Percentiles rank a stretch among this genome's conserved stretches.
These are phyloP conservation scores for Kentomonas sorsogonicus DNA, from an alignment of 208 protist species.

Conservation along the genomic window DNA sequence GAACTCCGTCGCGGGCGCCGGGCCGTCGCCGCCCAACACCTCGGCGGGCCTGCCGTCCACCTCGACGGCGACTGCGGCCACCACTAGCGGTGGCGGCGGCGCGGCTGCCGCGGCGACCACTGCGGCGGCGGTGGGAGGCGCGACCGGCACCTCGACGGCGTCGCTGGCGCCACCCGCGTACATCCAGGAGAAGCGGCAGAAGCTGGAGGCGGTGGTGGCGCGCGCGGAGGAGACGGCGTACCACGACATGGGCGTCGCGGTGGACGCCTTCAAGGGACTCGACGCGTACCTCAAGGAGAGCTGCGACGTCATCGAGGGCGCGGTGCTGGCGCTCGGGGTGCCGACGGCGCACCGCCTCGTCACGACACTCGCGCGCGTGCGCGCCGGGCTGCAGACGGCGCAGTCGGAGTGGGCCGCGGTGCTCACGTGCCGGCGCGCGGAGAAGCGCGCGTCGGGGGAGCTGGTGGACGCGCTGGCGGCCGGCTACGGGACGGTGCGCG, in stretches of 20 bases:
- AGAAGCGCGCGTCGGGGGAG: slow-evolving; percentile 37
- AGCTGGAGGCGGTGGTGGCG: slow-evolving; percentile 26
- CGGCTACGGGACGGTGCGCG: slow-evolving; percentile 42
- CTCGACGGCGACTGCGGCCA: no score
- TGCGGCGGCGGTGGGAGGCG: not conserved
- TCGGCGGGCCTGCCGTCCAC: no score
- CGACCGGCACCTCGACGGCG: not conserved
- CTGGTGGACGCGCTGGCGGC: slow-evolving; percentile 32
- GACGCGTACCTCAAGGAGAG: slow-evolving; percentile 37
- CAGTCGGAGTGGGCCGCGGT: slow-evolving; percentile 27
- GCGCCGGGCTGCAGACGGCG: slow-evolving; percentile 35
- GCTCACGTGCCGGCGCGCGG: slow-evolving; percentile 25
- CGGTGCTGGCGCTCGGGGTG: slow-evolving; percentile 71
- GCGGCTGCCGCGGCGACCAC: no score
- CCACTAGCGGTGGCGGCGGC: no score
- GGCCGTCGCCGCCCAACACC: no score
- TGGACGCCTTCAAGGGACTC: slow-evolving; percentile 38
- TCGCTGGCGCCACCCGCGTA: slow-evolving; percentile 29
- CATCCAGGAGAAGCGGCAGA: slow-evolving; percentile 49
- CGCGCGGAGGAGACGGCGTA: slow-evolving; percentile 22
- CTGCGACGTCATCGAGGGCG: slow-evolving; percentile 60
- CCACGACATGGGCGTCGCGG: slow-evolving; percentile 28
- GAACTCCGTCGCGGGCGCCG: no score
- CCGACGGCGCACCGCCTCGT: slow-evolving; percentile 43
- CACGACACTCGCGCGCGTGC: slow-evolving; percentile 33